Evolutionary conservation across 495 filamentous ascomycete genomes (phyloP).

Genomic region (Peziza echinospora): DNA sequence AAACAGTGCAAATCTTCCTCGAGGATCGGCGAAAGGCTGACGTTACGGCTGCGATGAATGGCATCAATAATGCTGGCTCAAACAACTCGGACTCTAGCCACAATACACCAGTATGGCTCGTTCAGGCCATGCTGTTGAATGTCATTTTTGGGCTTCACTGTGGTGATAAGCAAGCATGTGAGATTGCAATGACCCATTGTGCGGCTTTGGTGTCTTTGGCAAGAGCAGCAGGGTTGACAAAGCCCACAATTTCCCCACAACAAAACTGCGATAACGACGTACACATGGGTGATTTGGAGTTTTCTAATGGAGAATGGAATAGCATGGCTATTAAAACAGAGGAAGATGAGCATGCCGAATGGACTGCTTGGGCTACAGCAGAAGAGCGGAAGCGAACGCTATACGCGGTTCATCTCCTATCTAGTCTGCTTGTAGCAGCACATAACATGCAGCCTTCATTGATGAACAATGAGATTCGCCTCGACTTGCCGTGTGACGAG

Average conservation of each 20-base stretch:
- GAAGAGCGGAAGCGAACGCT: conserved; percentile 92
- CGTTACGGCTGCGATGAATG: conserved; percentile 43
- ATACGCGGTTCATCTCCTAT: conserved; percentile 75
- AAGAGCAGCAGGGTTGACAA: conserved; percentile 56
- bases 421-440: conserved; percentile 72
- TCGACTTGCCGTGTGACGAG: conserved; percentile 87
- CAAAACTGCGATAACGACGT: conserved; percentile 27
- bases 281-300: conserved; percentile 21
- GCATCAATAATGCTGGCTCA: conserved; percentile 28
- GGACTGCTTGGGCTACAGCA: conserved; percentile 67
- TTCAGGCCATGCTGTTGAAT: conserved; percentile 96
- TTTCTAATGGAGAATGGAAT: conserved; percentile 29
- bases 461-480: conserved; percentile 80
- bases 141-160: conserved; percentile 92
- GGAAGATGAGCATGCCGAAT: conserved; percentile 55
- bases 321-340: conserved; percentile 25
- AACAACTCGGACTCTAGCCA: conserved; percentile 7
- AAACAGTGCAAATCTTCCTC: conserved; percentile 81
- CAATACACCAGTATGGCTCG: conserved; percentile 78
- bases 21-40: conserved; percentile 85
- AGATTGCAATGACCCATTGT: conserved; percentile 81
- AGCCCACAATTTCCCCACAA: conserved; percentile 17
- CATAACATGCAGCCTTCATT: conserved; percentile 82
- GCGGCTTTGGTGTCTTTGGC: conserved; percentile 79
- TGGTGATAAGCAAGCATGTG: conserved; percentile 70